These are phyloP conservation scores for Saturnispora diversa DNA, from an alignment of 805 yeast genomes.

Conservation along the genomic window DNA sequence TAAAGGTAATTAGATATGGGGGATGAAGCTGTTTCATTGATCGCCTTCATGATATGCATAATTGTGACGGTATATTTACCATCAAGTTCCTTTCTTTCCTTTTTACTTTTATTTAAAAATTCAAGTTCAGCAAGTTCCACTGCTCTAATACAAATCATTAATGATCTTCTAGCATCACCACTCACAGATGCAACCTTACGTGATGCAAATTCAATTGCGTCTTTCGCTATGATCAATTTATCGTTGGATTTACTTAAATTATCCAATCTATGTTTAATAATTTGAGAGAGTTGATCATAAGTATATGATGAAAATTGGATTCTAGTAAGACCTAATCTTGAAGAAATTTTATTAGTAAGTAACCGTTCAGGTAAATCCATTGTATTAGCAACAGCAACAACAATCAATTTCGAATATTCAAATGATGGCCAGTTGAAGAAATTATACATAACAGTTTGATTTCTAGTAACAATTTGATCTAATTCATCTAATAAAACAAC, in stretches of 20 bases:
- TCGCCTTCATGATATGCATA: constrained; percentile 69
- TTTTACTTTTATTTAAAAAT: constrained; percentile 31
- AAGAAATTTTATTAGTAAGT: constrained; percentile 79
- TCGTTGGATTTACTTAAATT: constrained; percentile 34
- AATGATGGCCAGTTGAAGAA: constrained; percentile 97
- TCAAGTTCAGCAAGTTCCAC: constrained; percentile 77
- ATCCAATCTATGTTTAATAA: constrained; percentile 65
- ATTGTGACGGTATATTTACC: constrained; percentile 54
- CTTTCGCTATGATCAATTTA: constrained; percentile 44
- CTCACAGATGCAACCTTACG: constrained; percentile 93
- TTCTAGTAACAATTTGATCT: constrained; percentile 80
- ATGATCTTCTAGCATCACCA: constrained; percentile 94
- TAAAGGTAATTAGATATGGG: constrained; percentile 56
- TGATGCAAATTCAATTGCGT: constrained; percentile 86
- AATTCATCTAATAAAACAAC: constrained; percentile 85
- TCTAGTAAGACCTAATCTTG: constrained; percentile 82
- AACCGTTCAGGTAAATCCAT: constrained; percentile 94
- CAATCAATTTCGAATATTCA: constrained; percentile 67
- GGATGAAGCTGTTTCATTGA: constrained; percentile 67
- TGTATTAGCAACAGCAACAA: constrained; percentile 91
- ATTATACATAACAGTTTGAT: constrained; percentile 85
- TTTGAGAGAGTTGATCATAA: constrained; percentile 63
- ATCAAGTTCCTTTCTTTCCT: constrained; percentile 23
- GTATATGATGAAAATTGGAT: constrained; percentile 86
- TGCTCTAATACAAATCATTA: constrained; percentile 81